Conservation (phyloP, 2,329 filamentous ascomycete species). For the Bimuria novae-zelandiae region DNA sequence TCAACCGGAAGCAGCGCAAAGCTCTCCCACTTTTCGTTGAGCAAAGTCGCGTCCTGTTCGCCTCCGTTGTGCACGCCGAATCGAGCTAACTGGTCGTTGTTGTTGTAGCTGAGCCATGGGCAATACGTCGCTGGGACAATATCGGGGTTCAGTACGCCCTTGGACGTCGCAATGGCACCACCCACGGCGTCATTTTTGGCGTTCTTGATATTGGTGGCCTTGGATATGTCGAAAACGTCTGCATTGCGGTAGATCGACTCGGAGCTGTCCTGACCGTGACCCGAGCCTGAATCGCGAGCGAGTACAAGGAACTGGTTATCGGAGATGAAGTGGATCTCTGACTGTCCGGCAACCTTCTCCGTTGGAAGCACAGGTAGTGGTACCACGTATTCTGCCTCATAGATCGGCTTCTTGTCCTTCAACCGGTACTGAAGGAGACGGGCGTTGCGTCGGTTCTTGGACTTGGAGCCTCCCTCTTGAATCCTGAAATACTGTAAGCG, state of each 20-base stretch:
- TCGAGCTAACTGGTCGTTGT: conserved; percentile 65
- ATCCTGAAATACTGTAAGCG: too few relatives aligned
- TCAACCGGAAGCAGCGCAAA: conserved; percentile 64
- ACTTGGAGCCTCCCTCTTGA: conserved; percentile 58
- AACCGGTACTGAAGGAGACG: conserved; percentile 70
- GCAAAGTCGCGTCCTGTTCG: conserved; percentile 58
- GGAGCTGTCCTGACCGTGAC: conserved; percentile 59
- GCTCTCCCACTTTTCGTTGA: conserved; percentile 81
- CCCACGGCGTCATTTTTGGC: conserved; percentile 39
- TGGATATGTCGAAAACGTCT: conserved; percentile 69
- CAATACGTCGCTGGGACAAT: conserved; percentile 67
- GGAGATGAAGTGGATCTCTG: conserved; percentile 68
- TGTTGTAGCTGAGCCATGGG: conserved; percentile 69
- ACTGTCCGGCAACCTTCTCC: conserved; percentile 66
- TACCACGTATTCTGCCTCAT: conserved; percentile 68
- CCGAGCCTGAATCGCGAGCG: conserved; percentile 65
- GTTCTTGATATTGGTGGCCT: conserved; percentile 65
- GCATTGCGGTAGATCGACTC: conserved; percentile 68
- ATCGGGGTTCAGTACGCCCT: conserved; percentile 58
- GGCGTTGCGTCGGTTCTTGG: conserved; percentile 60
- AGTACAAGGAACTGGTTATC: conserved; percentile 69
- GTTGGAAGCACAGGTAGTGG: conserved; percentile 63
- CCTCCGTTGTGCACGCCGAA: conserved; percentile 74
- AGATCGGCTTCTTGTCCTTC: conserved; percentile 50
- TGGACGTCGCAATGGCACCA: conserved; percentile 53